These are phyloP conservation scores for Tylopilus plumbeoviolaceoides DNA, from an alignment of 768 basidiomycete genomes.

Conservation along the genomic window DNA sequence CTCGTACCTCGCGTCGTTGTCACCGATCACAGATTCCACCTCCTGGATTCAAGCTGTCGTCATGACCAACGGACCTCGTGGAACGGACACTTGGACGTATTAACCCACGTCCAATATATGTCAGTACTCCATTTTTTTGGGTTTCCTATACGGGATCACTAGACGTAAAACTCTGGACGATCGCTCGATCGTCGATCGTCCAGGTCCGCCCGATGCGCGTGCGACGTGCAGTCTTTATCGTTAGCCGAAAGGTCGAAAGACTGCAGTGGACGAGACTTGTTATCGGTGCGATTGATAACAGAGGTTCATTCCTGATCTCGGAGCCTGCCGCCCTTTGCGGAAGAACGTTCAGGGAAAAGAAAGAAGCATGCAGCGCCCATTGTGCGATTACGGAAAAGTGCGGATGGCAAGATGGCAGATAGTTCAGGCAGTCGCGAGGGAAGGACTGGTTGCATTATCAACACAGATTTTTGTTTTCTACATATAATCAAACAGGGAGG, in stretches of 20 bases:
- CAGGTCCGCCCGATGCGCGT: background rate
- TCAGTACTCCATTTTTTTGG: background rate
- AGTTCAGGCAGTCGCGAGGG: conserved; percentile 1
- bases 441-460: background rate
- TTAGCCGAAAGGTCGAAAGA: too few species aligned
- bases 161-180: conserved; percentile 11
- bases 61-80: background rate
- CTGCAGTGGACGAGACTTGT: too few species aligned
- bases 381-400: background rate
- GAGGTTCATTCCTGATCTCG: background rate
- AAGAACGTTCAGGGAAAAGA: background rate
- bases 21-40: background rate
- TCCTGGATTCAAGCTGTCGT: background rate
- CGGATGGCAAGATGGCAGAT: background rate
- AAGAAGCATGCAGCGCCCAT: background rate
- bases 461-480: conserved; percentile 1
- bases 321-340: background rate
- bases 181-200: conserved; percentile 20
- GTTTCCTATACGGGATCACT: conserved; percentile 2
- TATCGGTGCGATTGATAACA: background rate
- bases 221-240: too few species aligned
- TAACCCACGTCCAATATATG: background rate
- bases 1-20: background rate
- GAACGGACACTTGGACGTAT: background rate
- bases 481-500: background rate